Base-by-base conservation (phyloP, 352 stramenopile species). In the Phytophthora pluvialis region DNA sequence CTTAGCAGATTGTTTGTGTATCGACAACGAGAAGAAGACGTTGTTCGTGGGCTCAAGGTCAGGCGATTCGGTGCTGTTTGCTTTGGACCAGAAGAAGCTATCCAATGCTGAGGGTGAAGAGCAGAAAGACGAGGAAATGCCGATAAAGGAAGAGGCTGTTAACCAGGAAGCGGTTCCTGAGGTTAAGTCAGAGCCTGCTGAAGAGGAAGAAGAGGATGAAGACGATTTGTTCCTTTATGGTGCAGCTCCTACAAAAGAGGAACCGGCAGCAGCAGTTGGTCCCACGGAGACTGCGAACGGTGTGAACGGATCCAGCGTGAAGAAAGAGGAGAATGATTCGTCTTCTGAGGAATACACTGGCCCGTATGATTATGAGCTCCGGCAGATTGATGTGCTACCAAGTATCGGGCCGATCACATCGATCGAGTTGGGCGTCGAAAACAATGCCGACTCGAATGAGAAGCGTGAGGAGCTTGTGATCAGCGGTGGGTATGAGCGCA, bases 401-500 rank as follows among this genome's bases (percentile, higher is more conserved):
- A 81, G 81, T 39, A 86, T 95, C 18, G 88, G 88, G 15, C 88
- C 92, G 65, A 90, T 95, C 53, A 93, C 88, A 1, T 90, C 85
- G 13, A 90, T 94, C 51, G 85, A 95, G 28, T 63, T 95, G 16
- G 88, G 87, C 9, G 60, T 91, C 12, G 84, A 93, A 60, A 81
- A 83, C 26, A 92, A 88, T 39, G 77, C 70, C 0, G 88, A 95
- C 50, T 91, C 81, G 15, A 91, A 89, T 33, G 88, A 92, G 45
- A 83, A 87, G 11, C 80, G 81, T 0, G 88, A 95, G 36, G 82
- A 94, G 51, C 73, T 95, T 31, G 85, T 95, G 8, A 80, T 92
- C 6, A 90, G 85, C 55, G 88, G 85, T 36, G 88, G 88, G 5
- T 87, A 75, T 39, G 55, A 88, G 25, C 72, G 75, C 16, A 88